Evolutionary conservation across 768 basidiomycete species (phyloP), one percentile per base, ranked within the genome.

Genomic region (Trametes gibbosa): DNA sequence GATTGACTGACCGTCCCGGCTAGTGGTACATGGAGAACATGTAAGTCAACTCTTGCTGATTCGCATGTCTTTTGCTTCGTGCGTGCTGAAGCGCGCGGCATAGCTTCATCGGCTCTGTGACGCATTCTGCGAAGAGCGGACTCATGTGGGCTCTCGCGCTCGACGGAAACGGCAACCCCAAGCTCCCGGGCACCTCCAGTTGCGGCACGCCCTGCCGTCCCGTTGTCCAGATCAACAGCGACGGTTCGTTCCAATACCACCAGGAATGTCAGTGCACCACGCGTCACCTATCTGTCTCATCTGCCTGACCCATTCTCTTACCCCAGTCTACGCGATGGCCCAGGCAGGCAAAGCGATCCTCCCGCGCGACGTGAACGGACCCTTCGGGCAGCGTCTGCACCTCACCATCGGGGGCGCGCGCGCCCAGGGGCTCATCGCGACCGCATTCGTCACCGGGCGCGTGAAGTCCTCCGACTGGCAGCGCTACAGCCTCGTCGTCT

Each of bases 61-160:
- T n/a, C n/a, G n/a, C 37, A 14, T 9, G 10, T 5, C 21, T n/a
- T 9, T n/a, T n/a, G n/a, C n/a, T n/a, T n/a, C n/a, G n/a, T n/a
- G n/a, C n/a, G n/a, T n/a, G n/a, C n/a, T n/a, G n/a, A n/a, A n/a
- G n/a, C n/a, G n/a, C n/a, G n/a, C n/a, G n/a, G n/a, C n/a, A n/a
- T 8, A 74, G 73, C 16, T 79, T 77, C 66, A 76, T 78, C 42
- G 78, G 81, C 27, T 62, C 76, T 5, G 61, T 79, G 25, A 68
- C 74, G 57, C 72, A 77, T 62, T 75, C 75, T 56, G 63, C 78
- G 8, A 73, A 69, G 52, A 69, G 80, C 46, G 86, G 76, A 0
- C 72, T 90, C 17, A 87, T 89, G 84, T 92, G 89, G 88, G 89
- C 87, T 64, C 72, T 90, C 43, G 89, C 86, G 0, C 77, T 87